phyloP scores from a whole-genome alignment of 2,329 filamentous ascomycete genomes.

The Penicillium expansum region DNA sequence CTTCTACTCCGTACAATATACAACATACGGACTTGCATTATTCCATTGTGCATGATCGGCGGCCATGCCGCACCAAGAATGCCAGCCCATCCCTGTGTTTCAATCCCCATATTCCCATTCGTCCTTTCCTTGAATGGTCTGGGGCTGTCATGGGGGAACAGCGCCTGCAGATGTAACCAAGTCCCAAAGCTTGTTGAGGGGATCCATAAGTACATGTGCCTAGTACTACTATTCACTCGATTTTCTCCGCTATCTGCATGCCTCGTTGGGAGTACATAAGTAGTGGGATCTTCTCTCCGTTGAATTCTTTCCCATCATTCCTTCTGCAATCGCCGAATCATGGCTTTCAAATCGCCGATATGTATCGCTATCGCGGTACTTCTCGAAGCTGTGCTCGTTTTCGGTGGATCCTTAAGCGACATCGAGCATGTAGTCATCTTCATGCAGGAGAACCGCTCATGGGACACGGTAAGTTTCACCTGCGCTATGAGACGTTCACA shows the following conservation, averaged over 20 bases:
- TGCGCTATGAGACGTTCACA: background rate
- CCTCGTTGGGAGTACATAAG: background rate
- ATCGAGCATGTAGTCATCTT: constrained; percentile 59
- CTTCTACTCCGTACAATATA: too few relatives aligned
- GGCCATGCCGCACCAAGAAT: background rate
- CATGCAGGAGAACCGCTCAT: constrained; percentile 53
- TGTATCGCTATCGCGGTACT: constrained; percentile 17
- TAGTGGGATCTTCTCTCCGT: background rate
- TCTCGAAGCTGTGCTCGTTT: constrained; percentile 19
- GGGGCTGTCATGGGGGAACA: background rate
- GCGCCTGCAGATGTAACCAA: background rate
- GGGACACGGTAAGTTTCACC: constrained; percentile 33
- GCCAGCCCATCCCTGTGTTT: constrained; percentile 3
- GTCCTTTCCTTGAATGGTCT: background rate
- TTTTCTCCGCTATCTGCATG: background rate
- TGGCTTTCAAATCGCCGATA: constrained; percentile 11
- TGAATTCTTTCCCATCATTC: background rate
- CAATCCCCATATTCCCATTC: background rate
- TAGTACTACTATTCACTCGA: background rate
- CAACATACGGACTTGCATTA: background rate
- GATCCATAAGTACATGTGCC: background rate
- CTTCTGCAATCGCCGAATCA: constrained; percentile 1
- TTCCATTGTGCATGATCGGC: background rate
- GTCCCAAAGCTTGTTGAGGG: background rate
- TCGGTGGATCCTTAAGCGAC: constrained; percentile 47